phyloP scores from a whole-genome alignment of 495 filamentous ascomycete species.

The Tuber borchii region DNA sequence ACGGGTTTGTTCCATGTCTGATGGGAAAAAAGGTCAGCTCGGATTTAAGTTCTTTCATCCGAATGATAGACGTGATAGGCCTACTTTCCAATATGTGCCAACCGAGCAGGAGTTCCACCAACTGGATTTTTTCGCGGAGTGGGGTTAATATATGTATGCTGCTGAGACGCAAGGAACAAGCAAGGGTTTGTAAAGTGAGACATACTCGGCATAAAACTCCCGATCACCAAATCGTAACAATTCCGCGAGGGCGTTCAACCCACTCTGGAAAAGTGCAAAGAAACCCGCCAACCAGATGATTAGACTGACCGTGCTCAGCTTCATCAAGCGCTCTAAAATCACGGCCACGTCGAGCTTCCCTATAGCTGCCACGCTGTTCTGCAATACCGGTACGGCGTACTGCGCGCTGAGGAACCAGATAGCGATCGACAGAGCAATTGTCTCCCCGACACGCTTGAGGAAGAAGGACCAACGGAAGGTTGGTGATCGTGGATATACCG shows the following conservation, averaged over 20 bases:
- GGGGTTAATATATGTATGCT: constrained; percentile 4
- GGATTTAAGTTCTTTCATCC: neutral
- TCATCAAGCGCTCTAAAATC: constrained; percentile 84
- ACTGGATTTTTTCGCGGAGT: constrained; percentile 8
- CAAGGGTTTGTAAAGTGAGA: neutral
- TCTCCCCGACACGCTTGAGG: constrained; percentile 69
- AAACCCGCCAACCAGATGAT: constrained; percentile 96
- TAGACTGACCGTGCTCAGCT: constrained; percentile 85
- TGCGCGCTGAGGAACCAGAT: constrained; percentile 92
- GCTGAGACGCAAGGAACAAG: neutral
- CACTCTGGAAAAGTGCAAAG: constrained; percentile 88
- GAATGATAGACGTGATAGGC: neutral
- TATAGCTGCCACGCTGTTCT: constrained; percentile 82
- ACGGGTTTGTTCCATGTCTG: constrained; percentile 95
- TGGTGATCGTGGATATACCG: constrained; percentile 77
- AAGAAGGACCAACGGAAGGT: constrained; percentile 82
- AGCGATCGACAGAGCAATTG: constrained; percentile 65
- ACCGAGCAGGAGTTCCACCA: constrained; percentile 94
- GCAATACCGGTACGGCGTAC: constrained; percentile 81
- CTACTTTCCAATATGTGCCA: constrained; percentile 67
- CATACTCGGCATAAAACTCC: constrained; percentile 75
- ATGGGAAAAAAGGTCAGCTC: neutral
- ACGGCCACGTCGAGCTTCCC: constrained; percentile 69
- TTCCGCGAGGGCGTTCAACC: constrained; percentile 85
- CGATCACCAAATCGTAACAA: constrained; percentile 83